phyloP scores from a whole-genome alignment of 495 filamentous ascomycete species.

The Achaetomiella virescens region DNA sequence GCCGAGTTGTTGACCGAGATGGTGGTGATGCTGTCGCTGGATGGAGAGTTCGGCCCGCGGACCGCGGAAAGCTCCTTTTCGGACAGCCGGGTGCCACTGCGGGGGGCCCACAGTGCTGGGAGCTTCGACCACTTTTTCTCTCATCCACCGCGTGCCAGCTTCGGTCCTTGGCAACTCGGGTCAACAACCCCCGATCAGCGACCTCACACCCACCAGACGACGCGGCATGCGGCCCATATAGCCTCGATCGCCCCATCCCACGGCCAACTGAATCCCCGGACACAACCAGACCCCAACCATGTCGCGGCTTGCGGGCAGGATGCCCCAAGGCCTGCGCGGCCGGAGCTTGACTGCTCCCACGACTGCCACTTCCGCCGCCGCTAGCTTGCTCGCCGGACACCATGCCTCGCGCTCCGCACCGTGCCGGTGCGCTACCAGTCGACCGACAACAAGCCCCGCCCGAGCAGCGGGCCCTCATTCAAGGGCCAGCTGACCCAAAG shows the following conservation, averaged over 20 bases:
- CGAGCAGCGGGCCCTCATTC: constrained; percentile 49
- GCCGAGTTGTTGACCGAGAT: too few species aligned
- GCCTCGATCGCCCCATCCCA: constrained; percentile 19
- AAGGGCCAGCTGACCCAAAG: constrained; percentile 84
- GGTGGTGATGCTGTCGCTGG: too few species aligned
- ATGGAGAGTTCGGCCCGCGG: too few species aligned
- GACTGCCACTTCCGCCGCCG: neutral
- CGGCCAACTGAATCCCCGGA: constrained; percentile 42
- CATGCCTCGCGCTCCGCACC: constrained; percentile 6
- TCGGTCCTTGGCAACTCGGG: constrained; percentile 3
- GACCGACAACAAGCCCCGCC: constrained; percentile 20
- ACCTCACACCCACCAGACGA: neutral
- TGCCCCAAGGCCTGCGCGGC: constrained; percentile 20
- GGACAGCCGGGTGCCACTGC: too few species aligned
- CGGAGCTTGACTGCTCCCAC: neutral
- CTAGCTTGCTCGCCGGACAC: constrained; percentile 6
- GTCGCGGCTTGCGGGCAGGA: constrained; percentile 30
- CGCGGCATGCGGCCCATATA: constrained; percentile 4
- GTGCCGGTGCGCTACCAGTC: constrained; percentile 16
- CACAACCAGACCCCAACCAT: constrained; percentile 9
- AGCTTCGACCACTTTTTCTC: too few species aligned
- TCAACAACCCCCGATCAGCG: constrained; percentile 1
- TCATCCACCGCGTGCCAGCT: too few species aligned
- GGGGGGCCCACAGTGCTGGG: too few species aligned
- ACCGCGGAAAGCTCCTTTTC: too few species aligned